Conservation (phyloP, 2,329 filamentous ascomycete genomes). For the Microsporum ferrugineum region DNA sequence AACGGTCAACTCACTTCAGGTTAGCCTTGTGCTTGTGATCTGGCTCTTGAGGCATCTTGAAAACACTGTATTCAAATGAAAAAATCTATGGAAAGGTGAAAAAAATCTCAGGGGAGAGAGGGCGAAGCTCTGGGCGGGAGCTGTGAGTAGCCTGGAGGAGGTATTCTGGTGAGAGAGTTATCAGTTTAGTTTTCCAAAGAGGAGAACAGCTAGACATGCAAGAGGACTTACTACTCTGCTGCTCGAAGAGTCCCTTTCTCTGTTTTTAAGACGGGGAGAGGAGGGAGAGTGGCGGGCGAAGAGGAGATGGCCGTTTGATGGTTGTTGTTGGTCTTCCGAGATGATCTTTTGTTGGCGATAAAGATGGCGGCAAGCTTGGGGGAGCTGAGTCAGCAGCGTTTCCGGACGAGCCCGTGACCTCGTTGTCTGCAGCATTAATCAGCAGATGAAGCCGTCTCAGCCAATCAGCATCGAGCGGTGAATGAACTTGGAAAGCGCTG, state of each 20-base stretch:
- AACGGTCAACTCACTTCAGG: slow-evolving; percentile 53
- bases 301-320: slow-evolving; percentile 1
- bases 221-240: not conserved
- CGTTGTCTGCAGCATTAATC: not conserved
- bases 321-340: slow-evolving; percentile 3
- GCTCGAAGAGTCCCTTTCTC: not conserved
- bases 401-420: slow-evolving; percentile 1
- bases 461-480: slow-evolving; percentile 10
- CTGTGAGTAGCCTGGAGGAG: not conserved
- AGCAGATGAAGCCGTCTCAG: not conserved
- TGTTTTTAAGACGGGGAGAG: not conserved
- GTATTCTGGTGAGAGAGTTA: not conserved
- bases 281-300: slow-evolving; percentile 8
- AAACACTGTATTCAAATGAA: slow-evolving; percentile 19
- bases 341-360: slow-evolving; percentile 1
- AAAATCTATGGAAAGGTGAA: slow-evolving; percentile 18
- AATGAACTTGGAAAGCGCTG: slow-evolving; percentile 10
- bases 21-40: slow-evolving; percentile 60
- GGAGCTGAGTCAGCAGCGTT: slow-evolving; percentile 7
- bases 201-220: not conserved
- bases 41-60: slow-evolving; percentile 61
- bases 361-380: not conserved
- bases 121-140: slow-evolving; percentile 5
- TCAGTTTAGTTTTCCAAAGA: not conserved
- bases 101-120: slow-evolving; percentile 11